phyloP scores from a whole-genome alignment of 2,329 filamentous ascomycete genomes.

The Torrubiellomyces zombiae region DNA sequence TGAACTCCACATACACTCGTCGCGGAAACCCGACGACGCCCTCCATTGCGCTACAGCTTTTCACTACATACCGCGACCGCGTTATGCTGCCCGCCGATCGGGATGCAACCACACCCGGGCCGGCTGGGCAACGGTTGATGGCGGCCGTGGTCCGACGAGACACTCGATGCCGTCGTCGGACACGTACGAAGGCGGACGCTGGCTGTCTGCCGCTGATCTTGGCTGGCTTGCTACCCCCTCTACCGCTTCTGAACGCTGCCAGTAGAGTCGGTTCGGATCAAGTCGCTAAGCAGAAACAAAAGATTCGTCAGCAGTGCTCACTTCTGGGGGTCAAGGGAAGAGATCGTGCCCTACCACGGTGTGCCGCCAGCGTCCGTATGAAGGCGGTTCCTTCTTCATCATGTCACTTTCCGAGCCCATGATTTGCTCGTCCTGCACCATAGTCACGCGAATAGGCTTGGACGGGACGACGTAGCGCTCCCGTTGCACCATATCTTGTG shows the following conservation, averaged over 20 bases:
- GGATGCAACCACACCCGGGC: conserved; percentile 30
- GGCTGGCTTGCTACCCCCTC: conserved; percentile 9
- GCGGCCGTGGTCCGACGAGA: conserved; percentile 48
- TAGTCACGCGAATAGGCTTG: conserved; percentile 59
- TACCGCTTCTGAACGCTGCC: conserved; percentile 46
- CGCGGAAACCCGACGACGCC: too few relatives aligned
- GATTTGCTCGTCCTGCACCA: conserved; percentile 59
- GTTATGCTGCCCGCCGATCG: too few relatives aligned
- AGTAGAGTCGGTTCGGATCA: conserved; percentile 67
- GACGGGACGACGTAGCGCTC: conserved; percentile 54
- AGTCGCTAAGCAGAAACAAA: conserved; percentile 45
- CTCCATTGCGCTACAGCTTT: too few relatives aligned
- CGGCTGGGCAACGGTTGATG: conserved; percentile 42
- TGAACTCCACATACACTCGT: too few relatives aligned
- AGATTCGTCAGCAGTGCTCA: conserved; percentile 4
- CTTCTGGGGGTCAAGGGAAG: not conserved
- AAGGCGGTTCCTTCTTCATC: conserved; percentile 51
- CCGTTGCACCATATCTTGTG: conserved; percentile 31
- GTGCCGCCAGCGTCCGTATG: conserved; percentile 71
- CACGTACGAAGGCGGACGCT: conserved; percentile 56
- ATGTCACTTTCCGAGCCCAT: conserved; percentile 37
- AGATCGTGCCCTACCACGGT: conserved; percentile 48
- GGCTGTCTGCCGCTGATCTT: too few relatives aligned
- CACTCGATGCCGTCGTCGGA: conserved; percentile 63
- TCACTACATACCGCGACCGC: too few relatives aligned